phyloP scores from a whole-genome alignment of 2,329 filamentous ascomycete genomes.

The Boeremia exigua region DNA sequence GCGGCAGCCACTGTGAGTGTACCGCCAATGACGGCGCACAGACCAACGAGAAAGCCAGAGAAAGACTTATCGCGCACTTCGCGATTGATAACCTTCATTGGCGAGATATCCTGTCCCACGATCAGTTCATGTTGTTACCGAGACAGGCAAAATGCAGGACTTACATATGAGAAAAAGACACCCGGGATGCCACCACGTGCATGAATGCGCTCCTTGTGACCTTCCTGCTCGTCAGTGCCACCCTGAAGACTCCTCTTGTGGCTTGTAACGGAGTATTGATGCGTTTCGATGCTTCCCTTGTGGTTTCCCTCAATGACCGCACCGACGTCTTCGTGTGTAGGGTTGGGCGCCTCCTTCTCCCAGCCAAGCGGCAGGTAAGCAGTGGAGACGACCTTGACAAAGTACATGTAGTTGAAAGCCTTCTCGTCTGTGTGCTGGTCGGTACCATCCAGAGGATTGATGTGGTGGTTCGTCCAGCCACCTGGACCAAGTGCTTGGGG shows the following conservation, averaged over 20 bases:
- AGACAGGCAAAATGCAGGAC: constrained; percentile 44
- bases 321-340: constrained; percentile 54
- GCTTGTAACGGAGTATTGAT: constrained; percentile 97
- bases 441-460: constrained; percentile 87
- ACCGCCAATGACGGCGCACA: constrained; percentile 93
- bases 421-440: constrained; percentile 79
- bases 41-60: constrained; percentile 87
- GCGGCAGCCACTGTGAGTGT: constrained; percentile 95
- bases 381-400: constrained; percentile 96
- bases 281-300: constrained; percentile 92
- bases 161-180: constrained; percentile 97
- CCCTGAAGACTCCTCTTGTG: constrained; percentile 88
- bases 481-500: constrained; percentile 64
- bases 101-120: constrained; percentile 84
- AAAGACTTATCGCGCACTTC: constrained; percentile 90
- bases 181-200: constrained; percentile 91
- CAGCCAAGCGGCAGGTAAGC: constrained; percentile 92
- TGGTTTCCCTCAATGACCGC: constrained; percentile 55
- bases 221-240: constrained; percentile 83
- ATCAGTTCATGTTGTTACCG: constrained; percentile 15
- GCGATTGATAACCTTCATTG: constrained; percentile 99
- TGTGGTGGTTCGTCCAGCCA: constrained; percentile 84
- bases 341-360: constrained; percentile 62
- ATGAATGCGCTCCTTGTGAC: constrained; percentile 90
- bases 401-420: constrained; percentile 98